phyloP scores from a whole-genome alignment of 345 rosid species.

The Camelina hispida region DNA sequence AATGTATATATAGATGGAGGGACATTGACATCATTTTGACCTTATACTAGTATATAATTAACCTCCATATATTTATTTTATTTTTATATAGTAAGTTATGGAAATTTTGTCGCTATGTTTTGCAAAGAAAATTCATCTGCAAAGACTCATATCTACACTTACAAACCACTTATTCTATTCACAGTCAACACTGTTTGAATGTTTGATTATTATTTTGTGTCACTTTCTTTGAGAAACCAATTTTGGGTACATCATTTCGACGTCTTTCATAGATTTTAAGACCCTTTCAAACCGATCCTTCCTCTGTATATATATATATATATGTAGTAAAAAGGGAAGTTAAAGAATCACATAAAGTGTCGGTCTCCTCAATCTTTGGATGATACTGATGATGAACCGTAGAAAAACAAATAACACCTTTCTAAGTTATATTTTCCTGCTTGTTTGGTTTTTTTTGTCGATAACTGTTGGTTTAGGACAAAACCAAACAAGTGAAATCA shows the following conservation, averaged over 20 bases:
- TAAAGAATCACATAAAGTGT: constrained; percentile 11
- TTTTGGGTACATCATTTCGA: not conserved
- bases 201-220: not conserved
- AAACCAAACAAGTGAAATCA: constrained; percentile 27
- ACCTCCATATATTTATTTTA: too few species aligned
- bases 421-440: constrained; percentile 1
- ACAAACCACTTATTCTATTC: not conserved
- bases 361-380: constrained; percentile 1
- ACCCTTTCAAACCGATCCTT: constrained; percentile 5
- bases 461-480: constrained; percentile 20
- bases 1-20: too few species aligned
- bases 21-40: too few species aligned
- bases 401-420: constrained; percentile 6
- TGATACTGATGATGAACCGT: not conserved
- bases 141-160: not conserved
- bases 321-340: not conserved
- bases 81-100: not conserved
- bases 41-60: too few species aligned
- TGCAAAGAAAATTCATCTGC: not conserved
- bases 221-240: not conserved
- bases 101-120: not conserved
- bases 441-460: not conserved
- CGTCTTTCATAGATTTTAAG: not conserved
- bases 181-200: not conserved
- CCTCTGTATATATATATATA: not conserved